phyloP scores from a whole-genome alignment of 305 asterid genomes.

The Fraxinus floribunda region DNA sequence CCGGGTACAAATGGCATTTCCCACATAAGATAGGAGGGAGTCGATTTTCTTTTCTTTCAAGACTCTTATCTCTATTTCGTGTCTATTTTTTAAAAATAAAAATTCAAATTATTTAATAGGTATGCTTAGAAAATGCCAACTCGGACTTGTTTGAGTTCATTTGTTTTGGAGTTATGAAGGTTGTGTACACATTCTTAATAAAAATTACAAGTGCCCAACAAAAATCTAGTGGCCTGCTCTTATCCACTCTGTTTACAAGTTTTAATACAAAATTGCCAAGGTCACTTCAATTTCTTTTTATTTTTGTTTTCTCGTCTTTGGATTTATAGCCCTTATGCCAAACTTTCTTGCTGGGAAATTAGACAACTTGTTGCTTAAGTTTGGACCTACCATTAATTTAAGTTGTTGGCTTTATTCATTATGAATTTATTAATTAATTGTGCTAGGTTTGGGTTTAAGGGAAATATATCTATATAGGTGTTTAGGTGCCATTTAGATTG shows the following conservation, averaged over 20 bases:
- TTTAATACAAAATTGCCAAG: conserved; percentile 18
- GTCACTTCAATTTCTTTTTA: neutral
- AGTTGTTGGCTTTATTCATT: conserved; percentile 23
- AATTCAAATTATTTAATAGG: conserved; percentile 2
- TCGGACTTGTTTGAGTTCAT: neutral
- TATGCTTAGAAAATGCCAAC: neutral
- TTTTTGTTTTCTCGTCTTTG: neutral
- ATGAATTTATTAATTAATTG: neutral
- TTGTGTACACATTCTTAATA: neutral
- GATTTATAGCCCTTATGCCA: neutral
- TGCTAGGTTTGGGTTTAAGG: neutral
- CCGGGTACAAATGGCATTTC: too few species aligned
- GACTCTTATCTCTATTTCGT: too few species aligned
- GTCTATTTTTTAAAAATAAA: too few species aligned
- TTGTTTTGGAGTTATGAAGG: neutral
- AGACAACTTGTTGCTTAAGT: conserved; percentile 1
- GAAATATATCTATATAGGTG: neutral
- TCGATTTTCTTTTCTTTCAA: too few species aligned
- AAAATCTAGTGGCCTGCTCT: conserved; percentile 22
- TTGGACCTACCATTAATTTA: neutral
- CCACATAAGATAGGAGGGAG: too few species aligned
- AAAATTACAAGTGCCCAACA: conserved; percentile 18
- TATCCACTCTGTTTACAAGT: conserved; percentile 27
- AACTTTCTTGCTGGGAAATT: neutral
- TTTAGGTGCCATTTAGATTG: neutral